A percentile compares a stretch with the other conserved stretches of the same genome.
These are phyloP conservation scores for Populus tremula DNA, from an alignment of 345 rosid species.

Conservation along the genomic window DNA sequence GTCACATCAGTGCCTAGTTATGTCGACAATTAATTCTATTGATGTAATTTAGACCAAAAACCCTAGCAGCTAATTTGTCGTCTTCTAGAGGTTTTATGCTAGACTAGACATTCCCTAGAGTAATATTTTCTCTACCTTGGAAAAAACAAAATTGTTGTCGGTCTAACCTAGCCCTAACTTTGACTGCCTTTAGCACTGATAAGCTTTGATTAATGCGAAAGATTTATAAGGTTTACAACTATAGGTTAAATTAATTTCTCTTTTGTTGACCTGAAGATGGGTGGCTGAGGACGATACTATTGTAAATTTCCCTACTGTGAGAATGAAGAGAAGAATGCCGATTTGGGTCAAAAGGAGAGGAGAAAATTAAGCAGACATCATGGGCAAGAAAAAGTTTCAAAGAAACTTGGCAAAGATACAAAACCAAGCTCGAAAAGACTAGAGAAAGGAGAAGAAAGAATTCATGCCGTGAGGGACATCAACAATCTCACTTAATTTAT, in stretches of 20 bases:
- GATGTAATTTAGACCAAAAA: not conserved
- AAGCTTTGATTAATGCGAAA: not conserved
- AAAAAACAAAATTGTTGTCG: not conserved
- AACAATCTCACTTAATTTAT: not conserved
- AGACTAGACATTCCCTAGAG: not conserved
- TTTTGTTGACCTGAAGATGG: constrained; percentile 54
- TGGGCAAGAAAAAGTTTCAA: not conserved
- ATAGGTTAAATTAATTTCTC: too few species aligned
- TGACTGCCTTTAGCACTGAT: not conserved
- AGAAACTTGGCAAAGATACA: not conserved
- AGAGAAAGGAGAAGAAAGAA: not conserved
- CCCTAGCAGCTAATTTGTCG: not conserved
- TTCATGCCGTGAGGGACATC: constrained; percentile 10
- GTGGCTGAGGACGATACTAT: constrained; percentile 74
- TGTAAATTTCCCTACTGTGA: constrained; percentile 86
- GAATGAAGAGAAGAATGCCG: constrained; percentile 85
- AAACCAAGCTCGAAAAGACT: not conserved
- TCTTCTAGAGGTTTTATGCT: not conserved
- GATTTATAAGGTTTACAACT: too few species aligned
- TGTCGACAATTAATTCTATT: not conserved
- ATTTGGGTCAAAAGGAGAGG: constrained; percentile 70
- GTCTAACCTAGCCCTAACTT: constrained; percentile 5
- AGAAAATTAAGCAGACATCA: not conserved
- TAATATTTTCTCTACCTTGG: not conserved
- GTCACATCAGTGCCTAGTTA: not conserved